phyloP scores from a whole-genome alignment of 768 basidiomycete genomes.

The Tephrocybe rancida region DNA sequence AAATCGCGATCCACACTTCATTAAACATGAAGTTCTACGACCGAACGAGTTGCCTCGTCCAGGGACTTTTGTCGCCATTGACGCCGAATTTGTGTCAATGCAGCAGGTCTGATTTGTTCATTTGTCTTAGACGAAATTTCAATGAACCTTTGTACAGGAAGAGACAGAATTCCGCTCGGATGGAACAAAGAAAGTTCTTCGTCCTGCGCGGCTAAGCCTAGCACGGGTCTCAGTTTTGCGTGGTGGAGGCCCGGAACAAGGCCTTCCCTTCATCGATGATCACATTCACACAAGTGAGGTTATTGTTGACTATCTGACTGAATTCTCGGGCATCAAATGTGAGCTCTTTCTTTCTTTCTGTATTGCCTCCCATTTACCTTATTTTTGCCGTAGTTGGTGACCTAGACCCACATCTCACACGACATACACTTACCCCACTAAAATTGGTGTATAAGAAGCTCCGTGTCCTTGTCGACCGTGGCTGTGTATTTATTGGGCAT shows the following conservation, averaged over 20 bases:
- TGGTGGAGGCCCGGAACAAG: constrained; percentile 78
- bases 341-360: constrained; percentile 24
- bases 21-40: constrained; percentile 78
- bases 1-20: constrained; percentile 69
- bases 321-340: constrained; percentile 97
- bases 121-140: not conserved
- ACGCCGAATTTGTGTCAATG: constrained; percentile 97
- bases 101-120: constrained; percentile 64
- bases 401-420: constrained; percentile 81
- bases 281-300: constrained; percentile 96
- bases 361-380: not conserved
- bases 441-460: constrained; percentile 99
- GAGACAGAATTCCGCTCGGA: constrained; percentile 96
- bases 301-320: constrained; percentile 96
- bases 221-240: constrained; percentile 94
- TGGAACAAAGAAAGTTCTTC: constrained; percentile 88
- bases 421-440: constrained; percentile 88
- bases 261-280: constrained; percentile 95
- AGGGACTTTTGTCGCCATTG: constrained; percentile 91
- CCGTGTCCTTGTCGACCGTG: constrained; percentile 87
- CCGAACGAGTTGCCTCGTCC: constrained; percentile 79
- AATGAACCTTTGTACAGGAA: constrained; percentile 53
- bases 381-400: constrained; percentile 71
- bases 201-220: constrained; percentile 89
- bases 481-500: constrained; percentile 97